Percentiles rank a stretch among this genome's conserved stretches.
Conservation (phyloP, 2,329 filamentous ascomycete species). For the Aspergillus persii region DNA sequence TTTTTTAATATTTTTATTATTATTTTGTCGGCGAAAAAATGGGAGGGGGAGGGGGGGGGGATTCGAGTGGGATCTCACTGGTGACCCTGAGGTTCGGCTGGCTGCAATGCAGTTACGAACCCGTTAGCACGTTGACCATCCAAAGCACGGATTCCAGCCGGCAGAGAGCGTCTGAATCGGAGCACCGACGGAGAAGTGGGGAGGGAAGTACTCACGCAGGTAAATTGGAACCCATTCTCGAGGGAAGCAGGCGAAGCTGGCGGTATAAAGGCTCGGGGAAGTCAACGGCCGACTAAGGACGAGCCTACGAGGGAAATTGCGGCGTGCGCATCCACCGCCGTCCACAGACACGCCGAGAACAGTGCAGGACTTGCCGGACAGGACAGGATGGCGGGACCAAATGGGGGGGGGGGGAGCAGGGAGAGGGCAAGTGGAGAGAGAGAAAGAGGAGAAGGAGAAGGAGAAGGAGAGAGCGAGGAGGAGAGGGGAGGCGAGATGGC, state of each 20-base stretch:
- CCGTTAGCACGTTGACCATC: conserved; percentile 21
- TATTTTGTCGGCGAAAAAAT: neutral
- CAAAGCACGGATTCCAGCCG: neutral
- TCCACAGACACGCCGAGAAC: conserved; percentile 15
- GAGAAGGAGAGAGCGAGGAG: neutral
- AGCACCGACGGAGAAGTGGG: conserved; percentile 8
- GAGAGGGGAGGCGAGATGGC: conserved; percentile 2
- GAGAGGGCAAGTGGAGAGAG: neutral
- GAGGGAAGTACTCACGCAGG: conserved; percentile 57
- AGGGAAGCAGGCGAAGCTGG: conserved; percentile 21
- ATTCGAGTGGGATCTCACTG: conserved; percentile 56
- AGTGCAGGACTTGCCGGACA: conserved; percentile 7
- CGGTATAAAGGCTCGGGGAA: conserved; percentile 26
- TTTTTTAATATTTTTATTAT: neutral
- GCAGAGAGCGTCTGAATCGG: neutral
- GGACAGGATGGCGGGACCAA: neutral
- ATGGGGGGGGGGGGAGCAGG: neutral
- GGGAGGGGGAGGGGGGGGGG: neutral
- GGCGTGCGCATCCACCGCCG: conserved; percentile 36
- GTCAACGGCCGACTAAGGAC: conserved; percentile 35
- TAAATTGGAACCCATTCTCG: conserved; percentile 58
- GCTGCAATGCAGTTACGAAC: conserved; percentile 44
- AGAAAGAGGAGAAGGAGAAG: neutral
- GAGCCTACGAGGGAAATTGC: conserved; percentile 30
- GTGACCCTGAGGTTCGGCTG: conserved; percentile 89